Percentiles rank a stretch among this genome's conserved stretches.
These are phyloP conservation scores for Bryoerythrophyllum caledonicum DNA, from an alignment of 225 moss, liverwort and hornwort genomes.

Conservation along the genomic window DNA sequence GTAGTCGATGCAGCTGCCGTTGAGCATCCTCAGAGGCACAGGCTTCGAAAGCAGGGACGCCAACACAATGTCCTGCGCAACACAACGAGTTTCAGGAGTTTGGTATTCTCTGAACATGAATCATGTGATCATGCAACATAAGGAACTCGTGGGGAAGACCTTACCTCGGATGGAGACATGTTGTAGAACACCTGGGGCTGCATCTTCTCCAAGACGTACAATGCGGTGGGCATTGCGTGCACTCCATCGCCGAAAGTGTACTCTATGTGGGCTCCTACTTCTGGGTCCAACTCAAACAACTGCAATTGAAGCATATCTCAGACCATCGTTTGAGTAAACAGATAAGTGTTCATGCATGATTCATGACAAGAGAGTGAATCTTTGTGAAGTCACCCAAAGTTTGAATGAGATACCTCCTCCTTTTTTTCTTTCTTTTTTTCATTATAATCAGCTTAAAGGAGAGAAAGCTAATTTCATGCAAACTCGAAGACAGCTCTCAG, in stretches of 20 bases:
- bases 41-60: conserved; percentile 40
- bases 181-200: conserved; percentile 49
- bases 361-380: background rate
- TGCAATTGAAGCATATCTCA: conserved; percentile 14
- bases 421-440: too few relatives aligned
- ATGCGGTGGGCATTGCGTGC: conserved; percentile 41
- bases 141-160: too few relatives aligned
- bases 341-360: background rate
- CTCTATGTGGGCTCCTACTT: conserved; percentile 40
- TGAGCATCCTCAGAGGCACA: conserved; percentile 37
- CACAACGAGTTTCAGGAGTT: too few relatives aligned
- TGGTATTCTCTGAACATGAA: background rate
- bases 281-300: conserved; percentile 49
- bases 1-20: conserved; percentile 39
- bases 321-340: background rate
- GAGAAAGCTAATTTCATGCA: too few relatives aligned
- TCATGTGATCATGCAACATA: too few relatives aligned
- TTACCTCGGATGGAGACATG: conserved; percentile 45
- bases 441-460: too few relatives aligned
- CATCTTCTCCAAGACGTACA: conserved; percentile 41
- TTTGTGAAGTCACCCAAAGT: too few relatives aligned
- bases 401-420: too few relatives aligned
- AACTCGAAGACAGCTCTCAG: too few relatives aligned
- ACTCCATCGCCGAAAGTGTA: conserved; percentile 47
- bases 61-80: conserved; percentile 45